Evolutionary conservation across 495 filamentous ascomycete species (phyloP), one percentile per base, ranked within the genome.

Genomic region (Penicillium malachiteum): DNA sequence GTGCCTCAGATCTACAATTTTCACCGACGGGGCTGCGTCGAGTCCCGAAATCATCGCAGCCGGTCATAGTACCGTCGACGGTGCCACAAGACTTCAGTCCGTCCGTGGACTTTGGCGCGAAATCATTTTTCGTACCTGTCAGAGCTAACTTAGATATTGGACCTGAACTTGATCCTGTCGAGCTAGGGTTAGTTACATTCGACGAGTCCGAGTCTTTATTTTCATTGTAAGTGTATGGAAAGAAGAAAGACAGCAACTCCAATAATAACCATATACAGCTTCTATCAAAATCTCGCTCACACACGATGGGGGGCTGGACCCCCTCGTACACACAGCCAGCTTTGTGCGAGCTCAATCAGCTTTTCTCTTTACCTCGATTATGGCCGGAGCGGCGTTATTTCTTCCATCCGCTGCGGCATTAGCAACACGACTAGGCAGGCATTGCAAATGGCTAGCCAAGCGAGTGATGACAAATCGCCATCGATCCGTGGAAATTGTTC

Each of bases 261-360:
- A 37, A 37, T 37, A 9, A 2, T 13, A 37, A 37, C 18, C 33
- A 11, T 14, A 33, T 46, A 35, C 46, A 87, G 84, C 60, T 90
- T 89, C 62, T 84, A 87, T 53, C 78, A 84, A 35, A 84, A 86
- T 43, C 82, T 90, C 35, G 81, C 86, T 12, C 87, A 90, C 67
- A 90, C 86, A 0, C 74, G 87, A 62, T 90, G 87, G 87, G n/a
- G 86, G 87, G 4, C 79, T 88, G 14, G 86, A 89, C 58, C 85
- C 85, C 12, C 54, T 79, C 2, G 65, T 88, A 21, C 86, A 90
- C 54, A 88, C 79, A 0, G 75, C 81, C 10, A 62, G 75, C 7
- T 90, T 87, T 58, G 84, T 87, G 16, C 83, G 85, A 31, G 75
- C 75, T 7, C 82, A 84, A 34, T 90, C 87, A 0, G 80, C 84